Percentiles rank a stretch among this genome's conserved stretches.
phyloP scores from a whole-genome alignment of 1,139 yeast species.

The Blastobotrys serpentis region DNA sequence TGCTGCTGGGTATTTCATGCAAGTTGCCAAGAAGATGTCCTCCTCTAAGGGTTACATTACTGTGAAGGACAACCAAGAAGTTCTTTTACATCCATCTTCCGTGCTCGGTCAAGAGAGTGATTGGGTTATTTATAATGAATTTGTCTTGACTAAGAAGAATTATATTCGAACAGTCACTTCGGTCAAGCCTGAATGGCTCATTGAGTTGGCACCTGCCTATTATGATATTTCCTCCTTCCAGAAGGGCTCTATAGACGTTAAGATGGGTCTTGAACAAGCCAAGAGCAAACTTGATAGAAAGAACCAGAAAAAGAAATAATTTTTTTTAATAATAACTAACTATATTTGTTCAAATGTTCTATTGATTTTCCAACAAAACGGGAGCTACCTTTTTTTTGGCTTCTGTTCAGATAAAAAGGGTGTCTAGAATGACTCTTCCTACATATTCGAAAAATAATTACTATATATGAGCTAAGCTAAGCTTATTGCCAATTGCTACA shows the following conservation, averaged over 20 bases:
- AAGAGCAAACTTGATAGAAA: constrained; percentile 33
- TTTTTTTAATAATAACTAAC: background rate
- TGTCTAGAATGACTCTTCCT: too few species aligned
- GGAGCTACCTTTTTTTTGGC: too few species aligned
- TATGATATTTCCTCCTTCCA: constrained; percentile 71
- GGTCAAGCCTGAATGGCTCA: constrained; percentile 86
- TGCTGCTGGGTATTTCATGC: constrained; percentile 96
- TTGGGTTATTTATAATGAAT: constrained; percentile 93
- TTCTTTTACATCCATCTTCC: constrained; percentile 87
- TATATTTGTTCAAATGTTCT: background rate
- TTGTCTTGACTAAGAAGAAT: constrained; percentile 89
- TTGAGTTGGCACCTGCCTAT: constrained; percentile 84
- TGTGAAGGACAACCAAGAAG: constrained; percentile 94
- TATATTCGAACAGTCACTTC: constrained; percentile 94
- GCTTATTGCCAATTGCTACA: too few species aligned
- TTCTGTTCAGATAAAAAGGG: too few species aligned
- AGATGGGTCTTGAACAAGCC: constrained; percentile 71
- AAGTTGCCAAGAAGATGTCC: constrained; percentile 73
- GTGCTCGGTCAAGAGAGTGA: constrained; percentile 83
- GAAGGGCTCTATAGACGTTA: constrained; percentile 68
- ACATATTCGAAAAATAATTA: too few species aligned
- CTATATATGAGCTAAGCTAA: too few species aligned
- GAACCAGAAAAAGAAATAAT: constrained; percentile 9
- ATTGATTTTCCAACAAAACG: background rate
- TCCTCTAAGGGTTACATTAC: constrained; percentile 63